phyloP scores from a whole-genome alignment of 441 rosid genomes.

The Erysimum pusillum region DNA sequence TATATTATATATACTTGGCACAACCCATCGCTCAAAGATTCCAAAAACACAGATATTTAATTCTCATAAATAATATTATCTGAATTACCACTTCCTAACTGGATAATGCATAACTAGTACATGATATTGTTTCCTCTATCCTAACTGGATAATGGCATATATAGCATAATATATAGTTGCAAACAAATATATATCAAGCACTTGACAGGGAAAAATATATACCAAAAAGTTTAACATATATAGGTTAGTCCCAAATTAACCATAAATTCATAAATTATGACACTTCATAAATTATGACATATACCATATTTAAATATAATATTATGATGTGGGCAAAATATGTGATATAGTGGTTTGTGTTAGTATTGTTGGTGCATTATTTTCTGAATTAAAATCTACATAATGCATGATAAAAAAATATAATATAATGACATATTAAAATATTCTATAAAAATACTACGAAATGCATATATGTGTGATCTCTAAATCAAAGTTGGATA shows the following conservation, averaged over 20 bases:
- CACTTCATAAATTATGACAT: no score
- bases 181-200: background rate
- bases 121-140: slow-evolving; percentile 12
- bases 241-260: background rate
- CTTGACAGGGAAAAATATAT: background rate
- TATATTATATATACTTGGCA: slow-evolving; percentile 2
- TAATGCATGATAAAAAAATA: no score
- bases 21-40: slow-evolving; percentile 34
- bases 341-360: background rate
- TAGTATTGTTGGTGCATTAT: background rate
- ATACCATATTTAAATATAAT: slow-evolving; percentile 2
- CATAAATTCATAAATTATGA: background rate
- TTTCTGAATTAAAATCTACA: no score
- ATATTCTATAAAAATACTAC: background rate
- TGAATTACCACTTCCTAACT: slow-evolving; percentile 32
- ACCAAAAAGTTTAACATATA: no score
- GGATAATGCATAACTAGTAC: slow-evolving; percentile 30
- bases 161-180: background rate
- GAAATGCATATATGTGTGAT: background rate
- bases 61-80: slow-evolving; percentile 26
- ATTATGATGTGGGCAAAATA: background rate
- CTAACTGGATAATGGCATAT: slow-evolving; percentile 19
- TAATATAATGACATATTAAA: no score
- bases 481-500: background rate
- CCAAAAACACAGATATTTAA: slow-evolving; percentile 16